phyloP scores from a whole-genome alignment of 2,329 filamentous ascomycete species.

The Fusarium albosuccineum region DNA sequence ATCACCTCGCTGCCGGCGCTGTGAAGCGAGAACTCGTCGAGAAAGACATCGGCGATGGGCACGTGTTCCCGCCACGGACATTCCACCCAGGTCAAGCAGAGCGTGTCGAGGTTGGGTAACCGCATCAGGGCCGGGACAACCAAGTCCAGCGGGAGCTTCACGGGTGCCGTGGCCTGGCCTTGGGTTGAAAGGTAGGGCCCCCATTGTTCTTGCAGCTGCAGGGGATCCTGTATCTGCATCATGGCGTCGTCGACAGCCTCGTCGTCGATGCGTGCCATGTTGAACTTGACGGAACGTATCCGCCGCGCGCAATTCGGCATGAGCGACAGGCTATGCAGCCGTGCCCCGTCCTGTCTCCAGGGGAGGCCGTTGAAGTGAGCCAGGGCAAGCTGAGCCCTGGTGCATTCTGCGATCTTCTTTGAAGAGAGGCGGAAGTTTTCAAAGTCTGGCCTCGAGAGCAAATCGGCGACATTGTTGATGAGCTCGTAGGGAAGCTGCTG shows the following conservation, averaged over 20 bases:
- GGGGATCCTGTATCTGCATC: background rate
- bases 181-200: slow-evolving; percentile 26
- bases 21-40: slow-evolving; percentile 31
- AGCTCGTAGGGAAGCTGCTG: slow-evolving; percentile 54
- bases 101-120: slow-evolving; percentile 37
- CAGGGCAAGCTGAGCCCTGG: slow-evolving; percentile 16
- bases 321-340: slow-evolving; percentile 59
- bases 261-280: slow-evolving; percentile 49
- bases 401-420: slow-evolving; percentile 4
- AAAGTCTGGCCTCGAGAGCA: slow-evolving; percentile 56
- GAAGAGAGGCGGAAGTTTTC: slow-evolving; percentile 55
- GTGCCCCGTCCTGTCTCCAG: slow-evolving; percentile 60
- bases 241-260: slow-evolving; percentile 14
- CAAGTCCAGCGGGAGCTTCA: slow-evolving; percentile 22
- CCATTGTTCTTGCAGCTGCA: slow-evolving; percentile 10
- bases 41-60: slow-evolving; percentile 23
- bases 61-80: slow-evolving; percentile 35
- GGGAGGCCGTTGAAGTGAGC: slow-evolving; percentile 57
- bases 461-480: slow-evolving; percentile 57
- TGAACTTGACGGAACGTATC: slow-evolving; percentile 60
- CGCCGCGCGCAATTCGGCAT: slow-evolving; percentile 57
- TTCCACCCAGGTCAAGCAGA: slow-evolving; percentile 42
- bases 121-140: slow-evolving; percentile 29
- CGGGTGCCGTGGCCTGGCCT: background rate
- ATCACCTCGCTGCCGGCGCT: slow-evolving; percentile 24